Evolutionary conservation across 1,139 yeast species (phyloP).

Genomic region (Geotrichum siamense): DNA sequence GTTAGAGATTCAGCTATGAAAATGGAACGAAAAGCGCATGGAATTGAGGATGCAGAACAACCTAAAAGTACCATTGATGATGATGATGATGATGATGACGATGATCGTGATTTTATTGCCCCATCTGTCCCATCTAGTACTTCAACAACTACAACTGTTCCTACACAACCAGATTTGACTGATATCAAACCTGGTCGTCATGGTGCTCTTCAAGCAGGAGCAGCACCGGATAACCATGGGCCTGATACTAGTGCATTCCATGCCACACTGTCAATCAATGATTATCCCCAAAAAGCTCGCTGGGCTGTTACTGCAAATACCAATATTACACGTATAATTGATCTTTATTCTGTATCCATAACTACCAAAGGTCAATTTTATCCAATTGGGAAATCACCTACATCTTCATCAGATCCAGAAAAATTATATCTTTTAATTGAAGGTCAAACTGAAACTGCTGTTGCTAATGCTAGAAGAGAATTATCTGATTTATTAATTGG

Average conservation of each 20-base stretch:
- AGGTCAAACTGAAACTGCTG: constrained; percentile 59
- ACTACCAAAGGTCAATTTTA: constrained; percentile 79
- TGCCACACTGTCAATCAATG: constrained; percentile 72
- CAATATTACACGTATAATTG: constrained; percentile 57
- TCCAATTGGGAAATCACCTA: constrained; percentile 46
- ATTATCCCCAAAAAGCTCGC: constrained; percentile 76
- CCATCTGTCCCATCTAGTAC: not conserved
- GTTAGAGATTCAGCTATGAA: constrained; percentile 52
- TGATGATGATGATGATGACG: constrained; percentile 18
- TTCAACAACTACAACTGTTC: constrained; percentile 1
- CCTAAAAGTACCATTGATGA: constrained; percentile 28
- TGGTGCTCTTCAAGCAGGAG: constrained; percentile 35
- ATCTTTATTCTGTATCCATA: constrained; percentile 67
- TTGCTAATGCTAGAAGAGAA: constrained; percentile 57
- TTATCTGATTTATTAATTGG: constrained; percentile 55
- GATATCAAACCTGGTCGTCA: constrained; percentile 16
- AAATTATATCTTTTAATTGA: constrained; percentile 76
- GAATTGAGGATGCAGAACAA: constrained; percentile 26
- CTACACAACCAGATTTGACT: not conserved
- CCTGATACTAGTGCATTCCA: constrained; percentile 62
- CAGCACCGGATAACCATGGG: constrained; percentile 55
- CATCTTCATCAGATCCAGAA: constrained; percentile 52
- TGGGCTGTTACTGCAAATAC: constrained; percentile 75
- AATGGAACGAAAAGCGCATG: constrained; percentile 42
- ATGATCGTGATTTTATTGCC: not conserved